Percentiles rank a stretch among this genome's conserved stretches.
Evolutionary conservation across 768 basidiomycete species (phyloP).

Genomic region (Paxillus rubicundulus): DNA sequence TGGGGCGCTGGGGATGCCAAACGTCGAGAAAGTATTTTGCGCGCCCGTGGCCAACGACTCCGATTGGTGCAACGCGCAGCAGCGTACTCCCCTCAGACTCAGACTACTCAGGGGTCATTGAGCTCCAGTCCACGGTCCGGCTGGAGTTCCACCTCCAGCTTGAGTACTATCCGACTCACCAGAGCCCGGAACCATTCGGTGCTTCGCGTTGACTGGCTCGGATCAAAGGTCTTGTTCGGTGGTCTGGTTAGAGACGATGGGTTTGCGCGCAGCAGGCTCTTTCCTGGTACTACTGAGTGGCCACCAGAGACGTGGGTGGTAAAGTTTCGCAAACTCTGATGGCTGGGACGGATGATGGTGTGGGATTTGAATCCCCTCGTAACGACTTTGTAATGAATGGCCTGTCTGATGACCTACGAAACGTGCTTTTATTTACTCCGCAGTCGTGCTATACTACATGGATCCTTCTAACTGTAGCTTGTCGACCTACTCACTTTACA

Average conservation of each 20-base stretch:
- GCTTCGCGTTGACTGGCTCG: constrained; percentile 11
- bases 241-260: constrained; percentile 5
- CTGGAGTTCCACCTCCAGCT: neutral
- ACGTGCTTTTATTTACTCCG: no score
- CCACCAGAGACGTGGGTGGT: constrained; percentile 8
- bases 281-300: constrained; percentile 3
- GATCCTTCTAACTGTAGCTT: no score
- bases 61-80: neutral
- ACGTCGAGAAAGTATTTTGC: neutral
- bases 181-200: neutral
- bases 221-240: constrained; percentile 1
- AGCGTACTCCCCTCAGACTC: neutral
- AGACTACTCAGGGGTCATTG: neutral
- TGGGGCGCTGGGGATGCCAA: constrained; percentile 1
- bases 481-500: no score
- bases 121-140: neutral
- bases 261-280: constrained; percentile 5
- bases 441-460: no score
- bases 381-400: neutral
- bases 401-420: no score
- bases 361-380: neutral
- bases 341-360: neutral
- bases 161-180: neutral
- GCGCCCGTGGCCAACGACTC: constrained; percentile 1
- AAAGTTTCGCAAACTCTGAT: neutral